phyloP scores from a whole-genome alignment of 257 asterid genomes.

The Nemophila menziesii region DNA sequence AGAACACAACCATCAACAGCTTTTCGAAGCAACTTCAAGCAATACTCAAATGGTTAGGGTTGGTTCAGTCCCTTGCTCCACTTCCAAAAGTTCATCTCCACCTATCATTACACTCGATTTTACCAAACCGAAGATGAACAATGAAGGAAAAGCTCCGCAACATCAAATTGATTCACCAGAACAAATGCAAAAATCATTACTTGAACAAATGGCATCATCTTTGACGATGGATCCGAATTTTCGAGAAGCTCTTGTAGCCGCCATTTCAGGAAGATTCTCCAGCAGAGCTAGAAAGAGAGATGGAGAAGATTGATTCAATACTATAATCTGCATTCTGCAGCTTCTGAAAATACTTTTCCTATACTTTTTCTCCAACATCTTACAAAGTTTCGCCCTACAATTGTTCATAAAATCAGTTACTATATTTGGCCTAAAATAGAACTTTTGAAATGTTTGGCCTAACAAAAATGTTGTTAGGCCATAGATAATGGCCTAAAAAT shows the following conservation, averaged over 20 bases:
- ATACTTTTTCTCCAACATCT: too few relatives aligned
- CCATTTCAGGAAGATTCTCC: conserved; percentile 76
- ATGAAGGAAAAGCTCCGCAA: conserved; percentile 11
- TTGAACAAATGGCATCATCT: conserved; percentile 84
- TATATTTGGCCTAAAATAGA: too few relatives aligned
- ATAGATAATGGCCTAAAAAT: too few relatives aligned
- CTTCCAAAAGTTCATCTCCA: conserved; percentile 22
- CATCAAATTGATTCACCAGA: conserved; percentile 31
- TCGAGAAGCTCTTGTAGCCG: conserved; percentile 90
- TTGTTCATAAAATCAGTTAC: too few relatives aligned
- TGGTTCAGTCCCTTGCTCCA: conserved; percentile 34
- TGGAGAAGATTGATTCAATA: conserved; percentile 10
- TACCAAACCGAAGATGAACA: conserved; percentile 30
- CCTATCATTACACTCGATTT: conserved; percentile 53
- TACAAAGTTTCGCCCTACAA: too few relatives aligned
- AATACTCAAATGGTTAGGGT: conserved; percentile 8
- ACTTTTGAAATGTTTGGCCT: too few relatives aligned
- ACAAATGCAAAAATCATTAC: conserved; percentile 38
- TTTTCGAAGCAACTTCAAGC: conserved; percentile 23
- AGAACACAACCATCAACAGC: conserved; percentile 64
- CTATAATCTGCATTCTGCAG: too few relatives aligned
- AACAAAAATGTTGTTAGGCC: too few relatives aligned
- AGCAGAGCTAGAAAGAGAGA: conserved; percentile 24
- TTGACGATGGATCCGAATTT: conserved; percentile 82
- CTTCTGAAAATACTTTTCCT: too few relatives aligned